Evolutionary conservation across 2,329 filamentous ascomycete genomes (phyloP).

Genomic region (Cercospora sp.): DNA sequence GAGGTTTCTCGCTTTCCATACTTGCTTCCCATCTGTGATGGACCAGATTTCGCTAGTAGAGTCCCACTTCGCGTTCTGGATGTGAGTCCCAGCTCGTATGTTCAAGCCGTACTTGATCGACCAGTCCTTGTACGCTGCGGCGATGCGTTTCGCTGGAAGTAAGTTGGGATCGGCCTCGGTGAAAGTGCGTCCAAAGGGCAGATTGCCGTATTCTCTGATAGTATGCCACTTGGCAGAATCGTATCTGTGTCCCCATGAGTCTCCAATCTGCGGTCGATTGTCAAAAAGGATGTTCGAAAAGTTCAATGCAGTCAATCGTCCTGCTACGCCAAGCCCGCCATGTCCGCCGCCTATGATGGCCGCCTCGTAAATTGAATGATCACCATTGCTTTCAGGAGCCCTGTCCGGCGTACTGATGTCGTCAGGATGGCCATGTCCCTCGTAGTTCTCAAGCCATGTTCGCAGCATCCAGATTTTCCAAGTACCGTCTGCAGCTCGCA

Average conservation of each 20-base stretch:
- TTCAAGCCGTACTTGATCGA: constrained; percentile 43
- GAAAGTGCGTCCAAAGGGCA: constrained; percentile 42
- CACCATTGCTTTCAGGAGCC: constrained; percentile 19
- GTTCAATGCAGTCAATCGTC: constrained; percentile 47
- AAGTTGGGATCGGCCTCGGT: constrained; percentile 28
- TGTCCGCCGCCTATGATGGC: constrained; percentile 39
- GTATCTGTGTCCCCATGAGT: constrained; percentile 51
- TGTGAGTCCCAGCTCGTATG: constrained; percentile 41
- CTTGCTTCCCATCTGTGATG: constrained; percentile 11
- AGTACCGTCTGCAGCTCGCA: constrained; percentile 34
- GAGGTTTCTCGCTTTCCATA: constrained; percentile 33
- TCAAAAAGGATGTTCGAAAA: constrained; percentile 50
- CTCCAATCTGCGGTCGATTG: constrained; percentile 44
- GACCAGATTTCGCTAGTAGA: constrained; percentile 42
- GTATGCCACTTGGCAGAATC: constrained; percentile 47
- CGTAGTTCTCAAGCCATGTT: constrained; percentile 42
- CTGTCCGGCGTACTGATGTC: constrained; percentile 29
- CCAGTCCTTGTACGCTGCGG: constrained; percentile 42
- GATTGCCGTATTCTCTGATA: constrained; percentile 43
- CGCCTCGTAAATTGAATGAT: constrained; percentile 32
- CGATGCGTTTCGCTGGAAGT: constrained; percentile 39
- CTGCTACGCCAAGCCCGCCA: constrained; percentile 47
- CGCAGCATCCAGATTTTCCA: constrained; percentile 46
- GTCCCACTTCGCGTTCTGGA: constrained; percentile 44
- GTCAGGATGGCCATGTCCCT: constrained; percentile 38